phyloP scores from a whole-genome alignment of 148 eudicot genomes.

The Camellia granthamiana region DNA sequence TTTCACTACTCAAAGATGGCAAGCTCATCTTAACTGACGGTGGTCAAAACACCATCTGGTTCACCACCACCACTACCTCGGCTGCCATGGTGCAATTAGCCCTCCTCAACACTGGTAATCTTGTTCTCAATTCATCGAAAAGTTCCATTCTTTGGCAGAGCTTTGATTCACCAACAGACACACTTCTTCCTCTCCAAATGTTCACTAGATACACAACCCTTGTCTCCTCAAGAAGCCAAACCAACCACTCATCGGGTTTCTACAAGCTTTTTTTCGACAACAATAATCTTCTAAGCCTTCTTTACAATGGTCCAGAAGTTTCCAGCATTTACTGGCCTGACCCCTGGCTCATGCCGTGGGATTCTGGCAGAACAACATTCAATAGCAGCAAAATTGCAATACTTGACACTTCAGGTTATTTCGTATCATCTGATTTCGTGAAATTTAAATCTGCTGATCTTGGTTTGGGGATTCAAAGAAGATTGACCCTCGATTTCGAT shows the following conservation, averaged over 20 bases:
- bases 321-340: conserved; percentile 46
- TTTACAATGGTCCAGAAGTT: conserved; percentile 19
- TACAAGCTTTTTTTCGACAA: no score
- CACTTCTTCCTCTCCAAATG: no score
- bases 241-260: no score
- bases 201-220: no score
- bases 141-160: no score
- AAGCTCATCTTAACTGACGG: conserved; percentile 35
- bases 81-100: conserved; percentile 1
- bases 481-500: conserved; percentile 35
- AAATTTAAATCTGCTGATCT: conserved; percentile 23
- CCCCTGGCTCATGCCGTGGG: conserved; percentile 11
- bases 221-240: no score
- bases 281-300: no score
- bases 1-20: conserved; percentile 29
- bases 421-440: conserved; percentile 31
- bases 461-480: conserved; percentile 32
- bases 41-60: conserved; percentile 19
- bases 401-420: neutral
- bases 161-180: no score
- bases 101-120: conserved; percentile 25
- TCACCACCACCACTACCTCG: neutral
- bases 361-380: conserved; percentile 23
- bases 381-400: conserved; percentile 11
- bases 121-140: no score